Conservation (phyloP, 768 basidiomycete species). For the Heimioporus sp. region DNA sequence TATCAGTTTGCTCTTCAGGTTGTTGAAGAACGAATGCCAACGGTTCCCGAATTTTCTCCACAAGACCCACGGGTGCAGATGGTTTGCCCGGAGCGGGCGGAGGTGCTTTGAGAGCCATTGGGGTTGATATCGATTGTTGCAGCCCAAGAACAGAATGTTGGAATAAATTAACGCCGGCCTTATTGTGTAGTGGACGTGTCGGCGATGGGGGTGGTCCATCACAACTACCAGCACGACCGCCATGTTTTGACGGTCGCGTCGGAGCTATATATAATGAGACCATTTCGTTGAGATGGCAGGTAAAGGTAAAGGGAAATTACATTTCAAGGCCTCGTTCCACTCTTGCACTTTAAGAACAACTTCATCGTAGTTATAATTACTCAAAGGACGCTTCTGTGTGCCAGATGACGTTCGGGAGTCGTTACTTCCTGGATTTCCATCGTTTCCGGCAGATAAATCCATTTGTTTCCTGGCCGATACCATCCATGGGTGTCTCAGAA, state of each 20-base stretch:
- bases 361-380: slow-evolving; percentile 91
- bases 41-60: slow-evolving; percentile 48
- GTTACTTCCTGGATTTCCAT: slow-evolving; percentile 26
- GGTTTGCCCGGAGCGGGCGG: slow-evolving; percentile 18
- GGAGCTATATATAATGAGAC: slow-evolving; percentile 49
- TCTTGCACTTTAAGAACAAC: slow-evolving; percentile 94
- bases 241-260: slow-evolving; percentile 69
- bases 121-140: slow-evolving; percentile 35
- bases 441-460: slow-evolving; percentile 34
- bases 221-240: slow-evolving; percentile 34
- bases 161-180: slow-evolving; percentile 24
- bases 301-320: slow-evolving; percentile 40
- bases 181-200: slow-evolving; percentile 32
- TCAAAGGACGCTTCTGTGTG: slow-evolving; percentile 46
- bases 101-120: slow-evolving; percentile 24
- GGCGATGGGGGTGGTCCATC: slow-evolving; percentile 47
- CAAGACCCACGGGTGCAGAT: slow-evolving; percentile 27
- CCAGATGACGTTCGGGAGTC: slow-evolving; percentile 36
- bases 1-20: slow-evolving; percentile 87
- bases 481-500: slow-evolving; percentile 97
- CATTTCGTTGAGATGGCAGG: slow-evolving; percentile 6
- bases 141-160: slow-evolving; percentile 34
- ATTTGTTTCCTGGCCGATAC: slow-evolving; percentile 76
- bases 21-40: slow-evolving; percentile 63
- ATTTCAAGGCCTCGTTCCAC: slow-evolving; percentile 97